A percentile compares a stretch with the other conserved stretches of the same genome.
phyloP scores from a whole-genome alignment of 2,329 filamentous ascomycete genomes.

The Aurifilum marmelostoma region DNA sequence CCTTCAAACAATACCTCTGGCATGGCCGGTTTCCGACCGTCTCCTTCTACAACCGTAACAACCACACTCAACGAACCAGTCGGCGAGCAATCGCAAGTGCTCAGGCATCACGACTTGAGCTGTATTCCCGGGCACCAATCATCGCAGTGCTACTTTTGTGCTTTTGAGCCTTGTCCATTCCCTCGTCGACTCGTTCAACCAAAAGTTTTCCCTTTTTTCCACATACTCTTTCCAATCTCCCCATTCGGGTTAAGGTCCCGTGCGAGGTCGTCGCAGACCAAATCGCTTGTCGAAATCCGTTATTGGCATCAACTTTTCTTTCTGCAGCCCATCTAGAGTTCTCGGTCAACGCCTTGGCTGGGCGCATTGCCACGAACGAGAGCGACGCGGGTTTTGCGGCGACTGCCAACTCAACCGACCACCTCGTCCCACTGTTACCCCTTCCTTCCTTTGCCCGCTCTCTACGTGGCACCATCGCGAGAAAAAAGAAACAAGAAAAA shows the following conservation, averaged over 20 bases:
- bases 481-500: too few species aligned
- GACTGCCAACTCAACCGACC: neutral
- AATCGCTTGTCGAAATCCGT: neutral
- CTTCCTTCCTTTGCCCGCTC: neutral
- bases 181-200: neutral
- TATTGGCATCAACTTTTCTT: neutral
- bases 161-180: neutral
- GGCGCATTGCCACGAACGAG: conserved; percentile 5
- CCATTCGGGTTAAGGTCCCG: neutral
- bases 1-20: neutral
- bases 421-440: conserved; percentile 3
- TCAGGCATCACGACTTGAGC: neutral
- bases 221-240: neutral
- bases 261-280: conserved; percentile 1
- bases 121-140: neutral
- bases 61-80: neutral
- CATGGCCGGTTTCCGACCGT: neutral
- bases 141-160: neutral
- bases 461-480: conserved; percentile 15
- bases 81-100: neutral
- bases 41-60: neutral
- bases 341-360: neutral
- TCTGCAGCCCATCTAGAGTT: neutral
- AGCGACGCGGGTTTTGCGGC: neutral
- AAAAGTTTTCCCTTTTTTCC: neutral